Evolutionary conservation across 495 filamentous ascomycete species (phyloP), one percentile per base, ranked within the genome.

Genomic region (Rostrohypoxylon terebratum): DNA sequence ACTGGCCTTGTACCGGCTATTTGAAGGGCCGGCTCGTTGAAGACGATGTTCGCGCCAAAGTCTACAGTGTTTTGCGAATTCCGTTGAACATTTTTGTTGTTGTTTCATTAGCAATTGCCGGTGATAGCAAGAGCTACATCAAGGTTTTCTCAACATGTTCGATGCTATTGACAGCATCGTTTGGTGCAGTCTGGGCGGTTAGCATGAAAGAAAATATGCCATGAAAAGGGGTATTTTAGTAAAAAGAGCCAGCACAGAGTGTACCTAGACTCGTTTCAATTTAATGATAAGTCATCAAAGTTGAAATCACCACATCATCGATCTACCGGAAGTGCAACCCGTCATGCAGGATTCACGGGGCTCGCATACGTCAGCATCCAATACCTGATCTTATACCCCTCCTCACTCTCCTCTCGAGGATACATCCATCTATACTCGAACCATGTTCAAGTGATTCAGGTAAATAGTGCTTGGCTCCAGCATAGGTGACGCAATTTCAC

Each of bases 21-120:
- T 63, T 87, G 42, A 87, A 87, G 70, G 83, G 82, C 1, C 73
- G 71, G 50, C 71, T 88, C 16, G 79, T 89, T 9, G 82, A 83
- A 0, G 85, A 88, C 59, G 78, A 79, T 9, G 77, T 83, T 9
- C 80, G 87, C 14, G 83, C 84, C 4, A 81, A 83, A 34, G 81
- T 88, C 4, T 89, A 89, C 74, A 81, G 81, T 2, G 69, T 87
- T 23, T 33, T 74, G 10, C 77, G 87, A 58, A 79, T 87, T 8
- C 87, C 86, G 16, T 75, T 87, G 59, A 88, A 88, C 66, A 67
- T 87, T 1, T 85, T 88, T 66, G 86, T 87, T 5, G 84, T 89
- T 20, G 68, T 82, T 11, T 80, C 82, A 21, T 68, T 89, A 53
- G 74, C 80, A 38, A 25, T 82, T 23, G 83, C 82, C 0, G 79